Evolutionary conservation across 352 stramenopile genomes (phyloP), one percentile per base, ranked within the genome.

Genomic region (Pythium aquatile): DNA sequence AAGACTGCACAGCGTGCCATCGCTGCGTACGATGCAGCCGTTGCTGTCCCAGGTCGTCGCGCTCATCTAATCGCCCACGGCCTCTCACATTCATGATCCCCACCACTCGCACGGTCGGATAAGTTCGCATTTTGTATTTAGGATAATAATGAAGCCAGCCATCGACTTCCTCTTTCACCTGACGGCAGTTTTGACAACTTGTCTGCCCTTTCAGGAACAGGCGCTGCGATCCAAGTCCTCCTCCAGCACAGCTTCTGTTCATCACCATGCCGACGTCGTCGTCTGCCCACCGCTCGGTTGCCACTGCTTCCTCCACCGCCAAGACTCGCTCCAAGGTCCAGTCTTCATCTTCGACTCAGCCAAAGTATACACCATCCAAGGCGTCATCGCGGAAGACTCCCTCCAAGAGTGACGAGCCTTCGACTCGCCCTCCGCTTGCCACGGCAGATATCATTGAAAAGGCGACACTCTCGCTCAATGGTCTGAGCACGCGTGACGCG

Each of bases 1-100:
- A 28, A 83, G 83, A 16, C 61, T 93, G 17, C 78, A 83, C 39
- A 55, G 69, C 1, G 56, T 70, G 9, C 74, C 80, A n/a, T 69
- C 69, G 14, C 69, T 88, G 7, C 61, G 49, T 17, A 55, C 51
- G 24, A 79, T 91, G 51, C 75, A 88, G 58, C 75, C 80, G 3
- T 54, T 91, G 40, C 63, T 91, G 2, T 79, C 77, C 1, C 78
- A 91, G 55, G 72, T 90, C 32, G 77, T 86, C 13, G 73, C 81
- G 28, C 65, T 89, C 70, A 87, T 91, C 53, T 91, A 61, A 68
- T 24, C 20, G 39, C 39, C 13, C 39, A 47, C 14, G 39, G 13
- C 39, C 17, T 47, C 39, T 8, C 39, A 24, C 13, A 42, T 24
- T 24, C 37, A 37, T 37, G 37, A 14, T 44, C 9, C 37, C 13